These are phyloP conservation scores for Ephemerocybe angulata DNA, from an alignment of 768 basidiomycete species.

Conservation along the genomic window DNA sequence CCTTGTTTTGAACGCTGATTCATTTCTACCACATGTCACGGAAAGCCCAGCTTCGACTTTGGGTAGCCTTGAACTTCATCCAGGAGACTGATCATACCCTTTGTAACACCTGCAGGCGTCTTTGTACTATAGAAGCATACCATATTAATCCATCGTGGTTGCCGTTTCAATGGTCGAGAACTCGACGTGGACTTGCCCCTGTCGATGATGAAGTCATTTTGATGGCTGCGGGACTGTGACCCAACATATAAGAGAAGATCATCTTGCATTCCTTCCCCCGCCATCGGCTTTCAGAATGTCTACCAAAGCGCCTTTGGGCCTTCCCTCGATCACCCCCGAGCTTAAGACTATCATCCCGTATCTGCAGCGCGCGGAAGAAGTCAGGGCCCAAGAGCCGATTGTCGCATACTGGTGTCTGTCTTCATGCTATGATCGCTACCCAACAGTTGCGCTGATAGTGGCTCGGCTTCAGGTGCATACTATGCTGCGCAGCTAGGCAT, in stretches of 20 bases:
- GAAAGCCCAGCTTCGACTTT: slow-evolving; percentile 37
- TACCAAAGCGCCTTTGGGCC: slow-evolving; percentile 38
- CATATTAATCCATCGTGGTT: no score
- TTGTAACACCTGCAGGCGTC: no score
- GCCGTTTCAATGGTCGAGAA: no score
- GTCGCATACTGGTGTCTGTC: slow-evolving; percentile 93
- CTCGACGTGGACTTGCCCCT: no score
- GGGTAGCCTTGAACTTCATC: slow-evolving; percentile 22
- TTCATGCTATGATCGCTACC: background rate
- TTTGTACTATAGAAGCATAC: no score
- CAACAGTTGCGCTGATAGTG: slow-evolving; percentile 4
- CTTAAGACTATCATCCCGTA: slow-evolving; percentile 74
- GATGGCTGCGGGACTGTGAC: no score
- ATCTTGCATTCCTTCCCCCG: background rate
- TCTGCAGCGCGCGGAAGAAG: slow-evolving; percentile 87
- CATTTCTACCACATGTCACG: slow-evolving; percentile 29
- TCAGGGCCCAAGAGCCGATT: slow-evolving; percentile 76
- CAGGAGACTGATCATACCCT: slow-evolving; percentile 19
- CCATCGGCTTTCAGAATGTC: slow-evolving; percentile 25
- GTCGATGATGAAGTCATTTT: no score
- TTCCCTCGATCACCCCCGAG: slow-evolving; percentile 56
- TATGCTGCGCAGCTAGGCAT: slow-evolving; percentile 90
- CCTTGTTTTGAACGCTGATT: slow-evolving; percentile 28
- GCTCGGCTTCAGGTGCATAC: slow-evolving; percentile 63
- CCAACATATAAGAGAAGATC: background rate